Evolutionary conservation across 163 green algal genomes (phyloP), one percentile per base, ranked within the genome.

Genomic region (Smithsoniella earleae): DNA sequence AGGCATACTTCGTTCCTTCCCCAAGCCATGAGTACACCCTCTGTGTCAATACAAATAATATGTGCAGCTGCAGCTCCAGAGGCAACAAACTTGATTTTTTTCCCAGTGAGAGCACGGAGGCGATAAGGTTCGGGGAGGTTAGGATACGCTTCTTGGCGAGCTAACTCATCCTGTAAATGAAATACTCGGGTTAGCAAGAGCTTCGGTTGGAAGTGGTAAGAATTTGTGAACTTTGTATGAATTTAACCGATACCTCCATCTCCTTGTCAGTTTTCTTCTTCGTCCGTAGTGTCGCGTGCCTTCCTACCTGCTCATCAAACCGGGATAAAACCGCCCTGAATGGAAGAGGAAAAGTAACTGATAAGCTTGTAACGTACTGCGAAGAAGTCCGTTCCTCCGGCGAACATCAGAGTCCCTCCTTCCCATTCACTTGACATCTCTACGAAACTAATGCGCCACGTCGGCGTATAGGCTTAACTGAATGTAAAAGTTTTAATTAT

Each of bases 1-100:
- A n/a, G n/a, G n/a, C n/a, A n/a, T n/a, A 89, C 88, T 82, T 96
- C 90, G 65, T 96, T 96, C 16, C 90, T 76, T 22, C 90, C 90
- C 90, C 90, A 96, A 5, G 85, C 89, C 80, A 86, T 96, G 40
- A 85, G 86, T 2, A 72, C 73, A 31, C 90, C 90, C 1, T 84
- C 83, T 0, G 82, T 75, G 46, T 91, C 89, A 0, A 75, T 86
- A n/a, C 78, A 80, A 27, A 96, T 81, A 75, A 84, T 86, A 75
- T 96, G 90, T 36, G 77, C 86, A 20, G 90, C 86, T 27, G 87
- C 75, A 20, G 82, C 66, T 1, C 90, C 90, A 25, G 83, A 73
- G 18, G 88, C 87, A 2, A 95, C 81, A 73, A 91, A 95, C 33
- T 74, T 78, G 40, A 95, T 81, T 25, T 85, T 86, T 25, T 95